phyloP scores from a whole-genome alignment of 2,329 filamentous ascomycete species.

The Talaromyces pinophilus region DNA sequence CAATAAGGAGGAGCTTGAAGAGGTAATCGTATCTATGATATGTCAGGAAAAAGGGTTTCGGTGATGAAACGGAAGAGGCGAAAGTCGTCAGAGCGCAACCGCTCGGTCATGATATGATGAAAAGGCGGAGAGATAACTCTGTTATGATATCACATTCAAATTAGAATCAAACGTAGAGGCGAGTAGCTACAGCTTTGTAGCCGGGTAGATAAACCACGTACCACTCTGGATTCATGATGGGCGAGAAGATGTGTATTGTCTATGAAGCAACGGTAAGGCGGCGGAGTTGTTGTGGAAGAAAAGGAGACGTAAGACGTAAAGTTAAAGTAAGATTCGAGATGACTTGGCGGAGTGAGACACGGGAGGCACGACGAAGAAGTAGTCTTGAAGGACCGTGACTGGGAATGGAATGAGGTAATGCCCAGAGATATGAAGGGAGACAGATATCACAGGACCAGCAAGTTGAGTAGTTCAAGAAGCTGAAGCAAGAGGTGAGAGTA shows the following conservation, averaged over 20 bases:
- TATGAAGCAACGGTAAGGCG: conserved; percentile 11
- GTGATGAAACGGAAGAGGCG: not conserved
- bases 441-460: conserved; percentile 11
- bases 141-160: conserved; percentile 5
- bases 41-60: conserved; percentile 10
- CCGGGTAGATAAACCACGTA: conserved; percentile 34
- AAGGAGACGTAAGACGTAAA: conserved; percentile 19
- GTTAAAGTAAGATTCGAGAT: not conserved
- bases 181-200: not conserved
- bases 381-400: not conserved
- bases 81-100: conserved; percentile 7
- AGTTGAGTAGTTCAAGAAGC: not conserved
- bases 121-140: conserved; percentile 30
- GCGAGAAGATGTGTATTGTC: conserved; percentile 16
- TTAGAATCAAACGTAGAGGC: conserved; percentile 8
- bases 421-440: not conserved
- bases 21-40: conserved; percentile 95
- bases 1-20: conserved; percentile 99
- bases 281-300: conserved; percentile 13
- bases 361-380: not conserved
- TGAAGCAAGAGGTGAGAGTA: not conserved
- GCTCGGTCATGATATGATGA: conserved; percentile 1
- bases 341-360: conserved; percentile 9
- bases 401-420: not conserved
- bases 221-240: conserved; percentile 54